Base-by-base conservation (phyloP, 768 basidiomycete species). In the Lactarius indigo region DNA sequence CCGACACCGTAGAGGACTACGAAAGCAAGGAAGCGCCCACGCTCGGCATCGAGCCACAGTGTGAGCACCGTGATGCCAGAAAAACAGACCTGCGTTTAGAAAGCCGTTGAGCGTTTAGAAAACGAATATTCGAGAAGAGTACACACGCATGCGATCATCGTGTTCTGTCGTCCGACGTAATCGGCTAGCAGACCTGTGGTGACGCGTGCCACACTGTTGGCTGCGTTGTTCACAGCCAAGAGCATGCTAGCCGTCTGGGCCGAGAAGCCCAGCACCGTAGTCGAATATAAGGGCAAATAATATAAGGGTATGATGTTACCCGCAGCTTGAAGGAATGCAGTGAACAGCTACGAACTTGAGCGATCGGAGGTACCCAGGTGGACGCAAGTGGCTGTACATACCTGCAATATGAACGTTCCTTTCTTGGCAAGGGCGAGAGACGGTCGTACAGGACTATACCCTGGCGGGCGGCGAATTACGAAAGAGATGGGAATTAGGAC, bases 301-400 rank as follows among this genome's bases (percentile, higher is more conserved):
- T 81, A 81, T 20, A 78, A 72, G 0, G 81, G 82, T 30, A 82
- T 77, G 64, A 79, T 74, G 66, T 82, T 81, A 8, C 81, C 81
- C 1, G 79, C 79, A 2, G 81, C 81, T 64, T 81, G 80, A 20
- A 81, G 70, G 61, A 82, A 77, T 0, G 81, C 77, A 2, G 77
- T 80, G 1, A 79, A 64, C 1, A 79, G 74, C 80, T 81, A 23
- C 41, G 20, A 44, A 57, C 50, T n/a, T 55, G 31, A 50, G 41
- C 26, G 13, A 35, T 1, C 30, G 37, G 33, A 26, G 20, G 10
- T 15, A 39, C 37, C 3, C 39, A 2, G 57, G 12, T 9, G 18
- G 41, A 50, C 54, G 23, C 3, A 7, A 13, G 20, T 35, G 20
- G 20, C 4, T 23, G 31, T 23, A 12, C 68, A 6, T 58, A 78